Base-by-base conservation (phyloP, 805 yeast genomes). In the Teunomyces lycoperdinae region DNA sequence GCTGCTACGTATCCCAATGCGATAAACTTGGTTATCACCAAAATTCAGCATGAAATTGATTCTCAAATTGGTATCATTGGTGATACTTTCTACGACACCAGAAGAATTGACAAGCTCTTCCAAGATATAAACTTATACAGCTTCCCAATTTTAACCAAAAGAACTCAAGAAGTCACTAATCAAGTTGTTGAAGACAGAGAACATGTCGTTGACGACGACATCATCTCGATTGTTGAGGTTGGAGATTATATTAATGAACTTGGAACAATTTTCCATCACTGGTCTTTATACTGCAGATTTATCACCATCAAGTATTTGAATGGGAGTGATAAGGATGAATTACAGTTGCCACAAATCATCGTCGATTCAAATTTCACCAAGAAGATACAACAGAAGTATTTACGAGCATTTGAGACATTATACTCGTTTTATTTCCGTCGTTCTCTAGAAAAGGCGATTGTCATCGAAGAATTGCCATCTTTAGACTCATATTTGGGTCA, bases 41-140 rank as follows among this genome's bases (percentile, higher is more conserved):
- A 80, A 43, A 84, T 94, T 29, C 96, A 92, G 66, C 73, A 79
- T 43, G 99, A 94, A 61, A 84, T 94, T 28, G 99, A 94, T 61
- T 75, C 91, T n/a, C 99, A 94, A 61, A 85, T 92, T 24, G 95
- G 96, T 0, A 72, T 94, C 39, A 87, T 94, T 3, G 74, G 87
- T 46, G 98, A 92, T 63, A 87, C 94, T 0, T 89, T 88, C 58
- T 79, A 84, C 70, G 97, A 91, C 56, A 77, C 80, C 27, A 77
- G 88, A 52, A 73, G 83, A 26, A 58, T 90, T 3, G 83, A 77
- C 27, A 74, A 79, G 50, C 61, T 77, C 7, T 55, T 87, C 20
- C 74, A 75, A 47, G 88, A 84, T 20, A 73, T 85, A 43, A 68
- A 72, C 17, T 61, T 70, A 16, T 87, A 88, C 61, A 52, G 52